Evolutionary conservation across 164 flowering plant species (phyloP), one percentile per base, ranked within the genome.

Genomic region (Saururus chinensis): DNA sequence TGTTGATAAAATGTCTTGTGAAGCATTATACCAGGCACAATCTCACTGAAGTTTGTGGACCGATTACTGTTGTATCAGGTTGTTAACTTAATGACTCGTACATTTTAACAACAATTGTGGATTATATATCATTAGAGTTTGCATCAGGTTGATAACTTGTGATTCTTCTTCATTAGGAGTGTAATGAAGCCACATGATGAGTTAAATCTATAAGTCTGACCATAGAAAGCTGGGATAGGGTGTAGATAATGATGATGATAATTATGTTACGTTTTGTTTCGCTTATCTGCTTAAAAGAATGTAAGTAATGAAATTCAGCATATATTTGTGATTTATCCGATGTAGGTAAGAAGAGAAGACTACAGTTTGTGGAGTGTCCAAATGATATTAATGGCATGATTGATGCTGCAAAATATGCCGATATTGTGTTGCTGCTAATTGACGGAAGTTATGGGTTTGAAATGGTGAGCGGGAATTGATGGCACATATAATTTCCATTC

Each of bases 381-480:
- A 93, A 88, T 76, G 99, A 93, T 66, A 84, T 93, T 30, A 93
- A 85, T 75, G 96, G 96, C 64, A 90, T 93, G 99, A 78, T 90
- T 68, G 99, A 93, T 79, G 87, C 86, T 22, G 96, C 97, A 60
- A 93, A 93, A 71, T 79, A 72, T 76, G 95, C 99, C 62, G 97
- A 93, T 79, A 58, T 87, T 23, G 96, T 89, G 9, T 70, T 93
- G 71, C 88, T 93, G 58, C 92, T 93, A 19, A 81, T 88, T 45
- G 95, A 93, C 78, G 98, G 97, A 71, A 85, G 97, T 74, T 93
- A 85, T 71, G 98, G 98, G 1, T 93, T 93, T 79, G 98, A 90
- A 77, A 93, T 93, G 97, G 98, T 93, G 74, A 77, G 87, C 17
- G 7, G 17, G 14, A 4, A 45, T 12, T 17, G 14, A 45, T 12